Percentiles rank a stretch among this genome's conserved stretches.
These are phyloP conservation scores for Wallacemonas rigidus DNA, from an alignment of 208 protist genomes.

Conservation along the genomic window DNA sequence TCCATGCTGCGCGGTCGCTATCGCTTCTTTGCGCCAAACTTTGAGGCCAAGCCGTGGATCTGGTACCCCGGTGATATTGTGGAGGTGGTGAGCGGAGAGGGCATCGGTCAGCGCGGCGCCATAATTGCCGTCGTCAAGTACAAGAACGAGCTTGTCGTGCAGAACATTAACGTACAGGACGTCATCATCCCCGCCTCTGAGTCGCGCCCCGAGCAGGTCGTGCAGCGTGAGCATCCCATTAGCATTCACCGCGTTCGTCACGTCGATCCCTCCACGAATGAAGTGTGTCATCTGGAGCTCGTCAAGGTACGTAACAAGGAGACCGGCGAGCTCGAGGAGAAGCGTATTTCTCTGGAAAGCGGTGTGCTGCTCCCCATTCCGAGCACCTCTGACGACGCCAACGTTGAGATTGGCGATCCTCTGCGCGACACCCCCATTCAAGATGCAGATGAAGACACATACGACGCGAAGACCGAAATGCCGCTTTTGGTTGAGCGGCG, in stretches of 20 bases:
- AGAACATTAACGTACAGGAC: slow-evolving; percentile 90
- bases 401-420: slow-evolving; percentile 70
- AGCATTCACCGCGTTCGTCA: slow-evolving; percentile 67
- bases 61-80: slow-evolving; percentile 90
- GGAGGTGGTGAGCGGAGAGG: slow-evolving; percentile 76
- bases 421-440: slow-evolving; percentile 83
- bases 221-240: slow-evolving; percentile 89
- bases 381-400: slow-evolving; percentile 31
- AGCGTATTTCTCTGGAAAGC: slow-evolving; percentile 72
- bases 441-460: slow-evolving; percentile 81
- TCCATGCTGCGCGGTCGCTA: slow-evolving; percentile 55
- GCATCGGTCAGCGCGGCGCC: slow-evolving; percentile 72
- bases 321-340: slow-evolving; percentile 69
- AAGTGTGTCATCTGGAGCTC: slow-evolving; percentile 66
- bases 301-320: slow-evolving; percentile 85
- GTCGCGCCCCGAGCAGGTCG: slow-evolving; percentile 80
- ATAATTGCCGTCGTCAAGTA: slow-evolving; percentile 88
- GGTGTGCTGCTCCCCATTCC: slow-evolving; percentile 85
- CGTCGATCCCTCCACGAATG: slow-evolving; percentile 83
- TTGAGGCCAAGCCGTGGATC: slow-evolving; percentile 68
- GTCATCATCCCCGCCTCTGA: slow-evolving; percentile 86
- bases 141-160: slow-evolving; percentile 90
- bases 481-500: slow-evolving; percentile 68
- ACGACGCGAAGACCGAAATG: slow-evolving; percentile 68
- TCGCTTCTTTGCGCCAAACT: slow-evolving; percentile 67